These are phyloP conservation scores for Coniochaeta prunicola DNA, from an alignment of 2,329 filamentous ascomycete species.

Conservation along the genomic window DNA sequence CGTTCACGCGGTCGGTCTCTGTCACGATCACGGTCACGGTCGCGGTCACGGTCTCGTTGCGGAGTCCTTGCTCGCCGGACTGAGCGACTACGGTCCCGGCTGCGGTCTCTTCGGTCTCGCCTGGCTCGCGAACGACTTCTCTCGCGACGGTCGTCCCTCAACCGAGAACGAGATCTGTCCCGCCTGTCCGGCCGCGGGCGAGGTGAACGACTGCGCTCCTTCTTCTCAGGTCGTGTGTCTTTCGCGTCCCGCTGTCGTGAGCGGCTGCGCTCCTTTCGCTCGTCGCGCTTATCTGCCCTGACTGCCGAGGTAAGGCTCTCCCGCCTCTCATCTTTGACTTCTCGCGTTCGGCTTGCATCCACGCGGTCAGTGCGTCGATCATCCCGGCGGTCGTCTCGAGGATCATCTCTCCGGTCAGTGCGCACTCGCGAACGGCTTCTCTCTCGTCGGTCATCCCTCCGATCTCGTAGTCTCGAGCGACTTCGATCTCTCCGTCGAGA, in stretches of 20 bases:
- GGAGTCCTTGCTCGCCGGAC: neutral
- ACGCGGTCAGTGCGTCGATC: conserved; percentile 13
- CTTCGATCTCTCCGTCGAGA: conserved; percentile 17
- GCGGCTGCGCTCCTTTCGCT: conserved; percentile 11
- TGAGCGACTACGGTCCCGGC: conserved; percentile 19
- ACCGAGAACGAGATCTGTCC: conserved; percentile 3
- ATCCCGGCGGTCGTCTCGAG: neutral
- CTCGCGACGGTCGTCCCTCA: conserved; percentile 22
- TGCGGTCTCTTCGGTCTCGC: conserved; percentile 12
- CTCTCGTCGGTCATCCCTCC: conserved; percentile 18
- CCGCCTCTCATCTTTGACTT: neutral
- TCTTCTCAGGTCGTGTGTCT: conserved; percentile 5
- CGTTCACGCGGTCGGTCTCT: conserved; percentile 11
- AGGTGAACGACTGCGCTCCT: conserved; percentile 14
- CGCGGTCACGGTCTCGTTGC: conserved; percentile 9
- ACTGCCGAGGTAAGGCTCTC: conserved; percentile 1
- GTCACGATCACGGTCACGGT: conserved; percentile 9
- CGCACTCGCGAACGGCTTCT: conserved; percentile 17
- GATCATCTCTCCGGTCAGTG: conserved; percentile 5
- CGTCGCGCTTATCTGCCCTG: conserved; percentile 18
- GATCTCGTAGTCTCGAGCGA: conserved; percentile 17
- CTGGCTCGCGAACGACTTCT: conserved; percentile 18
- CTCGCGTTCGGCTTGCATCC: conserved; percentile 9
- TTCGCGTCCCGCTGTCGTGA: conserved; percentile 12
- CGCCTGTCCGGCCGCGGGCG: conserved; percentile 9